phyloP scores from a whole-genome alignment of 164 flowering plant species.

The Platanus orientalis region DNA sequence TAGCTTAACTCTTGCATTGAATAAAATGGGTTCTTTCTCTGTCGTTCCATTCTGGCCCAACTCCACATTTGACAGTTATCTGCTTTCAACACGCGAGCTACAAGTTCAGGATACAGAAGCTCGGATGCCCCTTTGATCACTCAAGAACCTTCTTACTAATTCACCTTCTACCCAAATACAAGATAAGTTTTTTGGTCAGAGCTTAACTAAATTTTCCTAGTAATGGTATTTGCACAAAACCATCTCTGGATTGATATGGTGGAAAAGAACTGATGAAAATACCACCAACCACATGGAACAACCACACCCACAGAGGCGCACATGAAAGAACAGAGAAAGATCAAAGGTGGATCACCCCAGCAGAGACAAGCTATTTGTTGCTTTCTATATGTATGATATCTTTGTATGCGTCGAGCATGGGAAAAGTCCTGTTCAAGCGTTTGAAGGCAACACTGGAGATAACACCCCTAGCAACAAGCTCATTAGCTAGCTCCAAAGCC shows the following conservation, averaged over 20 bases:
- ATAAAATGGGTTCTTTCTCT: neutral
- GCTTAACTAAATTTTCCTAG: too few relatives aligned
- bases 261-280: neutral
- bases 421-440: slow-evolving; percentile 56
- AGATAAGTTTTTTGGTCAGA: too few relatives aligned
- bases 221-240: too few relatives aligned
- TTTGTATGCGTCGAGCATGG: slow-evolving; percentile 38
- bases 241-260: too few relatives aligned
- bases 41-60: neutral
- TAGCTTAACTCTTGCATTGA: neutral
- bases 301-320: neutral
- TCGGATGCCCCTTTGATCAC: too few relatives aligned
- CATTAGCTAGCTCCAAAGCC: slow-evolving; percentile 64
- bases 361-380: slow-evolving; percentile 13
- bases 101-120: neutral
- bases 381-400: slow-evolving; percentile 24
- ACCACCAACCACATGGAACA: neutral
- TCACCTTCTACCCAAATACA: too few relatives aligned
- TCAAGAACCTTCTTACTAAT: too few relatives aligned
- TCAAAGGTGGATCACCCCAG: neutral
- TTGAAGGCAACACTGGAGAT: slow-evolving; percentile 40
- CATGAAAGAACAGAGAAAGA: neutral
- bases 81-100: neutral
- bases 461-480: slow-evolving; percentile 29
- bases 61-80: too few relatives aligned